Percentiles rank a stretch among this genome's conserved stretches.
Conservation (phyloP, 768 basidiomycete genomes). For the Termitomyces sp. region DNA sequence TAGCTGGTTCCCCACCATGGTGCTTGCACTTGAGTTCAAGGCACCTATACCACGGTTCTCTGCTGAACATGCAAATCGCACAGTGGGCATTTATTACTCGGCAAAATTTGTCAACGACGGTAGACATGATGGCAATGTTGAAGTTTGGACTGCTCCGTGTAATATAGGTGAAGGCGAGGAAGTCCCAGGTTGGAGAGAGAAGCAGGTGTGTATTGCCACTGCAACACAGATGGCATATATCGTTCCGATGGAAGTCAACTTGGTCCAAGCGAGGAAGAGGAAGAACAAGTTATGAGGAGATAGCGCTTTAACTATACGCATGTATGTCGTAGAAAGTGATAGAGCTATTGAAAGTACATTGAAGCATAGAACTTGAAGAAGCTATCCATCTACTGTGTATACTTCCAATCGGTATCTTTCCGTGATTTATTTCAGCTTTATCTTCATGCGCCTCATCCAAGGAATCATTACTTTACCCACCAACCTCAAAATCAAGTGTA, state of each 20-base stretch:
- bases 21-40: conserved; percentile 62
- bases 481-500: neutral
- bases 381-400: too few species aligned
- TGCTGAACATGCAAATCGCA: conserved; percentile 40
- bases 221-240: conserved; percentile 60
- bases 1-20: conserved; percentile 54
- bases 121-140: conserved; percentile 56
- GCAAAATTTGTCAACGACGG: conserved; percentile 51
- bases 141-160: conserved; percentile 65
- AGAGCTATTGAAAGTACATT: neutral
- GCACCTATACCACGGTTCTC: conserved; percentile 48
- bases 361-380: too few species aligned
- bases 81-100: conserved; percentile 53
- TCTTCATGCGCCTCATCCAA: neutral
- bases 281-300: conserved; percentile 18
- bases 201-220: conserved; percentile 60
- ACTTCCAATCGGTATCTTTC: neutral
- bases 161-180: conserved; percentile 45
- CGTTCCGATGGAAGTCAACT: conserved; percentile 40
- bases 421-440: neutral
- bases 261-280: conserved; percentile 24
- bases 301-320: neutral
- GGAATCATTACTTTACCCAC: neutral
- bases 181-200: conserved; percentile 51
- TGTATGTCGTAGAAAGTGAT: neutral